These are phyloP conservation scores for Hypoxylon crocopeplum DNA, from an alignment of 495 filamentous ascomycete species.

Conservation along the genomic window DNA sequence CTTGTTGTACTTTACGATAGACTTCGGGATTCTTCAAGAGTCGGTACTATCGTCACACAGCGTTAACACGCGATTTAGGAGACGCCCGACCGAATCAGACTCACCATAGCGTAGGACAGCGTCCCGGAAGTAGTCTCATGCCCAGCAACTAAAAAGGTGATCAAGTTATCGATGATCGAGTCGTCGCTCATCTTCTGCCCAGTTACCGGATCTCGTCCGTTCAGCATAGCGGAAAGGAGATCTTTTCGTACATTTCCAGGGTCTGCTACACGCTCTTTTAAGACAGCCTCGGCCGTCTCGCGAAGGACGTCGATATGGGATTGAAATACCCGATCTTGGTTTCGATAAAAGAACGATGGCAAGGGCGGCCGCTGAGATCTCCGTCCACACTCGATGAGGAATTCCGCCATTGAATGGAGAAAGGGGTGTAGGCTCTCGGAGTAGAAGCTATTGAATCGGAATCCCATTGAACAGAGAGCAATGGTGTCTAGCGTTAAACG, in stretches of 20 bases:
- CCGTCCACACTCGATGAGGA: constrained; percentile 57
- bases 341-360: constrained; percentile 54
- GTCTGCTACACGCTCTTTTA: constrained; percentile 59
- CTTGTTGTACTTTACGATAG: constrained; percentile 42
- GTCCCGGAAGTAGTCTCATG: constrained; percentile 70
- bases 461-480: constrained; percentile 71
- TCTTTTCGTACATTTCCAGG: constrained; percentile 58
- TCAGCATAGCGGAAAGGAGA: constrained; percentile 68
- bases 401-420: constrained; percentile 60
- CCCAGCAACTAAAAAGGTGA: constrained; percentile 70
- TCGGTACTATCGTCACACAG: constrained; percentile 34
- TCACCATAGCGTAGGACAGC: constrained; percentile 49
- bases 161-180: constrained; percentile 67
- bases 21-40: constrained; percentile 45
- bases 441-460: constrained; percentile 74
- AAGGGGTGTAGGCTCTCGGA: constrained; percentile 65
- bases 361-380: constrained; percentile 55
- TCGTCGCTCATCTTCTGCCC: constrained; percentile 62
- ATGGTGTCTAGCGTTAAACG: constrained; percentile 72
- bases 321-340: constrained; percentile 56
- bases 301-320: constrained; percentile 59
- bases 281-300: constrained; percentile 57
- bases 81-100: background rate
- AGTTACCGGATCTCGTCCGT: constrained; percentile 64
- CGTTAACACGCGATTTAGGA: background rate